Base-by-base conservation (phyloP, 2,329 filamentous ascomycete genomes). In the Fusarium verticillioides region DNA sequence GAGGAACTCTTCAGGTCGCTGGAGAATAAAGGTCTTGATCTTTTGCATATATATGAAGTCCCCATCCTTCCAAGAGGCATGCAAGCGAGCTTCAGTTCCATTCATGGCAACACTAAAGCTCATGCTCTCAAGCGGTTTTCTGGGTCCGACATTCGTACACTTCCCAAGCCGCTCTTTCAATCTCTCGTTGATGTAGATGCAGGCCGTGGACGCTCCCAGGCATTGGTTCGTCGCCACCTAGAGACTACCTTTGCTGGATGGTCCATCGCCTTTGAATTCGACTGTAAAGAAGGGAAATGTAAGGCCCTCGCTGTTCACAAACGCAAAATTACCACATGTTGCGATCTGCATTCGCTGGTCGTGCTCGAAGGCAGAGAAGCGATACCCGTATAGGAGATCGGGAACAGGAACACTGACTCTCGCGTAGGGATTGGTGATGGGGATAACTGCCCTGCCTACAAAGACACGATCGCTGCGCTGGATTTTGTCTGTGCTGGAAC, bases 211-310 rank as follows among this genome's bases (percentile, higher is more conserved):
- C 1, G 60, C 79, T 3, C 80, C 79, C 30, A 82, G 74, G 63
- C 79, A 82, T 72, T 83, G 78, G 63, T 84, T 84, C 7, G 79
- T 81, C 15, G 80, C 79, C 7, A 79, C 79, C 79, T 50, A 58
- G 37, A 72, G 42, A 64, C 69, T 69, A 34, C 65, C 53, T 1
- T 64, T 59, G 42, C 67, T 69, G 2, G 53, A 69, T 18, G 64
- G 69, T 7, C 69, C 56, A 21, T 68, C 63, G 2, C 68, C 63
- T 49, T 63, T 63, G 30, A 63, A 44, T 32, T 71, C 49, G 11
- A 57, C 7, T 16, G 39, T 9, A 2, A 68, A 39, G 21, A 70
- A 70, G 5, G 67, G 60, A 1, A 37, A 42, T 4, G 44, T 19
- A 15, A 70, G 19, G 1, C 54, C 67, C 4, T 70, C 54, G 7